Conservation (phyloP, 352 stramenopile genomes). For the Globisporangium splendens region DNA sequence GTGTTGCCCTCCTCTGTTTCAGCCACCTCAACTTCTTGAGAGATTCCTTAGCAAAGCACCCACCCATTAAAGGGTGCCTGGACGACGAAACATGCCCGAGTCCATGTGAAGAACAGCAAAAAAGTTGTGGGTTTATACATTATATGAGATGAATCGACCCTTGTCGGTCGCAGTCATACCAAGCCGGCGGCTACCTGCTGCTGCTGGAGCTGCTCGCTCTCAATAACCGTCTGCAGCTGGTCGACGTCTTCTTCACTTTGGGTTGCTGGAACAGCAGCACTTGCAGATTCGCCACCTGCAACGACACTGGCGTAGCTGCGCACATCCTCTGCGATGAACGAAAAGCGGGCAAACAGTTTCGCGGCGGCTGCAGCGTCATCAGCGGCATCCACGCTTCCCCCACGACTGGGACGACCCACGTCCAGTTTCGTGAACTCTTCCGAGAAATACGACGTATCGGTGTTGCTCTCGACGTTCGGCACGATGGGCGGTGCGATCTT, state of each 20-base stretch:
- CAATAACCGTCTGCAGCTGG: background rate
- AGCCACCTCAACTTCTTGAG: no score
- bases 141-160: no score
- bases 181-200: background rate
- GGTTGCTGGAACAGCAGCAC: background rate
- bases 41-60: no score
- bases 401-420: conserved; percentile 52
- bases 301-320: conserved; percentile 56
- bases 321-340: conserved; percentile 62
- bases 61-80: no score
- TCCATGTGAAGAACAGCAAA: no score
- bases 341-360: conserved; percentile 74
- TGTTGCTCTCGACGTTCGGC: conserved; percentile 82
- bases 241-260: no score
- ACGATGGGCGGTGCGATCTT: conserved; percentile 88
- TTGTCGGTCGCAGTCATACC: background rate
- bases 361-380: conserved; percentile 26
- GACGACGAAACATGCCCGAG: no score
- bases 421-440: conserved; percentile 85
- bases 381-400: conserved; percentile 19
- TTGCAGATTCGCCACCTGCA: background rate
- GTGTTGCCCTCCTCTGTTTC: no score
- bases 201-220: background rate
- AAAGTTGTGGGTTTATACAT: no score
- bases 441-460: conserved; percentile 93